phyloP scores from a whole-genome alignment of 2,329 filamentous ascomycete species.

The Phoma sp. region DNA sequence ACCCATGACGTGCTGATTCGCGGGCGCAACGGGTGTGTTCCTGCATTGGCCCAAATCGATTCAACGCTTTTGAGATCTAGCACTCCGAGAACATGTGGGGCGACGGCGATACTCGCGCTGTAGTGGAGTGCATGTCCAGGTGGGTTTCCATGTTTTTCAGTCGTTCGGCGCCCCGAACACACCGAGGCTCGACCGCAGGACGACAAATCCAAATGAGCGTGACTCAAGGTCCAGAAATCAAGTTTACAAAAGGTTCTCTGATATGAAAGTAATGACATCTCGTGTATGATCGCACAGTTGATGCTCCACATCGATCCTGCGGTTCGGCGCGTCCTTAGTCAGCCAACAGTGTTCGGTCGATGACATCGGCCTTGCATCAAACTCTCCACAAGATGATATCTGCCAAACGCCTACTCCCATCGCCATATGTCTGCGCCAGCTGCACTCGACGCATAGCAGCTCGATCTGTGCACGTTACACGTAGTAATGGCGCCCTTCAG shows the following conservation, averaged over 20 bases:
- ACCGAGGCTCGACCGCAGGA: constrained; percentile 16
- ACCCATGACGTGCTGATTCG: constrained; percentile 19
- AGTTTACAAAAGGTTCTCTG: background rate
- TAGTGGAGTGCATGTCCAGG: constrained; percentile 16
- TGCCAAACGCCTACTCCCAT: constrained; percentile 19
- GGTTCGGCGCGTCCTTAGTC: constrained; percentile 21
- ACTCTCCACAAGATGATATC: constrained; percentile 34
- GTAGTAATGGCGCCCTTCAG: background rate
- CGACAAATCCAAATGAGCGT: constrained; percentile 16
- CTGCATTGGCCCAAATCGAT: constrained; percentile 12
- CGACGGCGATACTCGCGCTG: constrained; percentile 14
- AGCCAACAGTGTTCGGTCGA: constrained; percentile 15
- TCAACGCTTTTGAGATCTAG: constrained; percentile 17
- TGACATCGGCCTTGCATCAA: constrained; percentile 13
- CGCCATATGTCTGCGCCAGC: constrained; percentile 36
- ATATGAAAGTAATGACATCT: background rate
- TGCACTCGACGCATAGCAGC: constrained; percentile 32
- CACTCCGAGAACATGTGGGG: constrained; percentile 17
- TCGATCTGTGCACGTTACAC: background rate
- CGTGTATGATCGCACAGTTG: background rate
- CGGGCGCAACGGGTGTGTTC: constrained; percentile 14
- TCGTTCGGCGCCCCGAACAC: constrained; percentile 7
- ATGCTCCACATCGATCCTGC: background rate
- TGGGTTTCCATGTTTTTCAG: constrained; percentile 13
- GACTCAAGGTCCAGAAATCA: background rate